Evolutionary conservation across 2,329 filamentous ascomycete genomes (phyloP), one percentile per base, ranked within the genome.

Genomic region (Scleromitrula shiraiana): DNA sequence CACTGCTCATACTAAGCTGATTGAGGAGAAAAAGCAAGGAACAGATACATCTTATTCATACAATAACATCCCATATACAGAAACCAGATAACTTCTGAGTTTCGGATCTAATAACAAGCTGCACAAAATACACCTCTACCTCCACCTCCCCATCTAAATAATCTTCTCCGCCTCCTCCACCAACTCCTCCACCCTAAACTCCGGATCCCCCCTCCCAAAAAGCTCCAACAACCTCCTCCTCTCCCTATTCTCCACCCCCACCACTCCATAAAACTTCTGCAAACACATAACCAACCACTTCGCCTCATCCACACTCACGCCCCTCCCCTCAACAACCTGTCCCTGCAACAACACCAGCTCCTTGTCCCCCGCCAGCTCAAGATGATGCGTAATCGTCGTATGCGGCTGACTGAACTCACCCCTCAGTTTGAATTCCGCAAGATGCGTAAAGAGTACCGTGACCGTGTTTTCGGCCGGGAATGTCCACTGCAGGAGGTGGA

Each of bases 401-500:
- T 98, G 93, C 39, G 93, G 90, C 66, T 85, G 80, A 37, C 88
- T 88, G 63, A 82, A 98, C 66, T 95, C 87, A 43, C 90, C 90
- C 43, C 91, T 77, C 50, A 88, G 70, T 73, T 97, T 96, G 71
- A 85, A 98, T 65, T 96, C 88, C 14, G 88, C 91, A 26, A 98
- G 75, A 62, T 93, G 86, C 0, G 93, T 98, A 70, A 98, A 97
- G 27, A 98, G 80, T 5, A 97, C 83, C 0, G 85, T 88, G 50
- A 77, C 79, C 3, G 81, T 83, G 51, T 75, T 26, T 70, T 74
- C 71, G 0, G 81, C 75, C 51, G 95, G 90, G 67, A 95, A 96
- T 0, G 85, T 86, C 88, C 94, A 98, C 68, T 98, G 91, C 53
- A 98, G 69, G 67, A 95, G 95, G 68, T 98, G 93, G 38, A 98